Conservation (phyloP, 2,329 filamentous ascomycete species). For the Byssothecium circinans region DNA sequence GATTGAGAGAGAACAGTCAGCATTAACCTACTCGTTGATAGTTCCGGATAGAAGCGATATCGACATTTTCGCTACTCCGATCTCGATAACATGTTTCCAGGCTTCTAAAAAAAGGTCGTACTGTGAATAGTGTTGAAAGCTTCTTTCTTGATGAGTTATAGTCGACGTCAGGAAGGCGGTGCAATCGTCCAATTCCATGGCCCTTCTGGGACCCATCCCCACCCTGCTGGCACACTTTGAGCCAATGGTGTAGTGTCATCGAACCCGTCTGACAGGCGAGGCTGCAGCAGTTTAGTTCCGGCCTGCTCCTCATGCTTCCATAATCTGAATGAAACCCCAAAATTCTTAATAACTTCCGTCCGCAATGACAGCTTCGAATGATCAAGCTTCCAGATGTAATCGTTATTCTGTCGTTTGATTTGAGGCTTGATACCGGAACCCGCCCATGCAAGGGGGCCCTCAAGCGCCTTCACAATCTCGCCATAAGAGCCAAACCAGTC, state of each 20-base stretch:
- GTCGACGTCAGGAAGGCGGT: not conserved
- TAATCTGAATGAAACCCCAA: slow-evolving; percentile 15
- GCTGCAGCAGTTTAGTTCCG: slow-evolving; percentile 3
- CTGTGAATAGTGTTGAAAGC: not conserved
- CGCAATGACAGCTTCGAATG: slow-evolving; percentile 1
- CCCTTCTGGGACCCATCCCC: slow-evolving; percentile 12
- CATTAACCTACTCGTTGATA: too few relatives aligned
- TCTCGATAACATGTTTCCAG: too few relatives aligned
- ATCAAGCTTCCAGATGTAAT: slow-evolving; percentile 7
- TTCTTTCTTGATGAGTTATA: not conserved
- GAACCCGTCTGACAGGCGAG: slow-evolving; percentile 7
- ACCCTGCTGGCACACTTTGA: slow-evolving; percentile 8
- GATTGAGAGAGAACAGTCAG: too few relatives aligned
- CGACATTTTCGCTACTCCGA: too few relatives aligned
- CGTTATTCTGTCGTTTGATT: not conserved
- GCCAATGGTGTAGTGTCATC: slow-evolving; percentile 4
- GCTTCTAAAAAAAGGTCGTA: too few relatives aligned
- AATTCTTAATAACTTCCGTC: slow-evolving; percentile 9
- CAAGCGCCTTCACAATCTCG: slow-evolving; percentile 10
- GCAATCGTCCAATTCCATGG: slow-evolving; percentile 15
- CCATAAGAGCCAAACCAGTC: slow-evolving; percentile 17
- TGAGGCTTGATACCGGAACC: slow-evolving; percentile 2
- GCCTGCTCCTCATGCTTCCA: slow-evolving; percentile 16
- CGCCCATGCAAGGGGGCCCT: slow-evolving; percentile 10
- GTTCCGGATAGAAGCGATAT: too few relatives aligned